phyloP scores from a whole-genome alignment of 371 early-diverging fungal species.

The Zopfochytrium polystomum region DNA sequence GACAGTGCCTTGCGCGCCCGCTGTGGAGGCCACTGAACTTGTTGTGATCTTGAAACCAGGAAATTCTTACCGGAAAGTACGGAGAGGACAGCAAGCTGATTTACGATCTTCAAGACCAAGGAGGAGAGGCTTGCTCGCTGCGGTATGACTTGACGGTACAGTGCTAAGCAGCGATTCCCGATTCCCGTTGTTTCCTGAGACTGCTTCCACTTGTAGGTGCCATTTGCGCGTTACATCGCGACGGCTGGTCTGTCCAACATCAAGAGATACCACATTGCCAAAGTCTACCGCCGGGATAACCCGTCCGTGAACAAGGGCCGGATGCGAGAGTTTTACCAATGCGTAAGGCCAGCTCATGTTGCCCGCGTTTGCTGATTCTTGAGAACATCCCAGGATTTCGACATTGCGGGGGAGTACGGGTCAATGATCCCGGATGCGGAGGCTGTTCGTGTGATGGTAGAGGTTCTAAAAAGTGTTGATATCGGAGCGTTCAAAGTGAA shows the following conservation, averaged over 20 bases:
- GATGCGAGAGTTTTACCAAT: slow-evolving; percentile 99
- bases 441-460: slow-evolving; percentile 78
- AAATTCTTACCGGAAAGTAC: slow-evolving; percentile 97
- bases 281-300: slow-evolving; percentile 98
- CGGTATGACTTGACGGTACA: slow-evolving; percentile 96
- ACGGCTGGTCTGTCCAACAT: slow-evolving; percentile 86
- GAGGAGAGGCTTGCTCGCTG: slow-evolving; percentile 96
- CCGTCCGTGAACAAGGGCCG: slow-evolving; percentile 98
- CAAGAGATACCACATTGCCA: slow-evolving; percentile 98
- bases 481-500: slow-evolving; percentile 86
- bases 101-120: slow-evolving; percentile 98
- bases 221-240: slow-evolving; percentile 98
- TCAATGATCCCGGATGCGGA: slow-evolving; percentile 98
- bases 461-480: slow-evolving; percentile 74
- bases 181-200: background rate
- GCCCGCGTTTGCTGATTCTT: background rate
- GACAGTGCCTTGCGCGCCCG: too few species aligned
- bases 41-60: slow-evolving; percentile 39
- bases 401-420: slow-evolving; percentile 96
- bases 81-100: slow-evolving; percentile 99
- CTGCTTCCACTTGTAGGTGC: slow-evolving; percentile 47
- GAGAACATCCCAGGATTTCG: slow-evolving; percentile 76
- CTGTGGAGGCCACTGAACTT: background rate
- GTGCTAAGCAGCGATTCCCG: background rate
- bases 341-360: slow-evolving; percentile 54